Evolutionary conservation across 305 asterid species (phyloP).

Genomic region (Fraxinus albicans): DNA sequence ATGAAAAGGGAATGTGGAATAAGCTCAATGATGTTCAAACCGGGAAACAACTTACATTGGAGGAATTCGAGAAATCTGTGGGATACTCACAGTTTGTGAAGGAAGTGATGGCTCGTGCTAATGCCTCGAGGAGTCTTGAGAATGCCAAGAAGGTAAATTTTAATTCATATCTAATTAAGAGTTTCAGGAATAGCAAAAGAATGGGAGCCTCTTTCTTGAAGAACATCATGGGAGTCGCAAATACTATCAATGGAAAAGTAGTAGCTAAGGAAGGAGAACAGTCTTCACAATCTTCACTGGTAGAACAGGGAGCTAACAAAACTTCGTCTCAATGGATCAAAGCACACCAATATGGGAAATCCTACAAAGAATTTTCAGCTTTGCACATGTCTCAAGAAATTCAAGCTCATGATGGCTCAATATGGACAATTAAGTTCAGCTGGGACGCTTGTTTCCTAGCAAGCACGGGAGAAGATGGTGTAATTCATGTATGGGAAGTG

Average conservation of each 20-base stretch:
- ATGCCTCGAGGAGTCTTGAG: slow-evolving; percentile 34
- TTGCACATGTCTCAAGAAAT: slow-evolving; percentile 83
- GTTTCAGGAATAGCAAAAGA: slow-evolving; percentile 78
- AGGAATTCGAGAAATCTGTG: slow-evolving; percentile 85
- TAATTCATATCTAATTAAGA: slow-evolving; percentile 58
- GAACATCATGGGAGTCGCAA: slow-evolving; percentile 40
- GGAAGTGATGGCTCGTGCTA: slow-evolving; percentile 73
- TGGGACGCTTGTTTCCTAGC: slow-evolving; percentile 65
- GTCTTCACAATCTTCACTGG: slow-evolving; percentile 13
- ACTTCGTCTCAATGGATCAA: slow-evolving; percentile 73
- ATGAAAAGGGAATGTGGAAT: slow-evolving; percentile 88
- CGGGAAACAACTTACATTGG: slow-evolving; percentile 91
- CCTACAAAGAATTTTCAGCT: slow-evolving; percentile 75
- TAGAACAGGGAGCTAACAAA: slow-evolving; percentile 35
- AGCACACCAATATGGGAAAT: slow-evolving; percentile 74
- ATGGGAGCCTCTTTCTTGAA: slow-evolving; percentile 72
- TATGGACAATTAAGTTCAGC: slow-evolving; percentile 78
- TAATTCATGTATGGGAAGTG: slow-evolving; percentile 91
- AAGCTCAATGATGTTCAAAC: slow-evolving; percentile 89
- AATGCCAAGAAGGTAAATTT: slow-evolving; percentile 41
- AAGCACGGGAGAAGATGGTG: slow-evolving; percentile 82
- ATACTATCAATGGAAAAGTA: slow-evolving; percentile 38
- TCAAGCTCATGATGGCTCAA: slow-evolving; percentile 89
- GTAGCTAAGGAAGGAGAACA: slow-evolving; percentile 50
- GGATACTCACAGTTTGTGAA: slow-evolving; percentile 84